Evolutionary conservation across 345 rosid species (phyloP).

Genomic region (Citrus sp.): DNA sequence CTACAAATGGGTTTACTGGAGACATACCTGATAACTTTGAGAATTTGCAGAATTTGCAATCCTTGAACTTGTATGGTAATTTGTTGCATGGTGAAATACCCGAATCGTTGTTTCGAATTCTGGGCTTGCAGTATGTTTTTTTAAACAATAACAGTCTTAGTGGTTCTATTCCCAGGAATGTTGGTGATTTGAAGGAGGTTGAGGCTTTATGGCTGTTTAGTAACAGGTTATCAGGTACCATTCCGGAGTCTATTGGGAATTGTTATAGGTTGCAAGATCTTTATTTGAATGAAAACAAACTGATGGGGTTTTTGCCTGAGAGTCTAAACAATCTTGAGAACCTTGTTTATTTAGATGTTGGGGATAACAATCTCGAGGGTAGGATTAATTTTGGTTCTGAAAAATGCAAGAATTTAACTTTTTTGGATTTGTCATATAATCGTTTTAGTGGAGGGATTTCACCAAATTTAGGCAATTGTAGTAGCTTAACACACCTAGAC

Average conservation of each 20-base stretch:
- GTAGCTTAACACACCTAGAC: conserved; percentile 39
- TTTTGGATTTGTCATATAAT: conserved; percentile 59
- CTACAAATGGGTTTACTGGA: conserved; percentile 54
- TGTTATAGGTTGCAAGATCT: conserved; percentile 47
- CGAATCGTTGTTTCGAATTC: conserved; percentile 43
- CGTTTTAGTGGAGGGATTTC: conserved; percentile 56
- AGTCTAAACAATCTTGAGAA: conserved; percentile 51
- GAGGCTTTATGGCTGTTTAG: conserved; percentile 28
- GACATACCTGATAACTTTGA: conserved; percentile 37
- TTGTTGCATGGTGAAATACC: conserved; percentile 58
- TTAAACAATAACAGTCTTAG: conserved; percentile 47
- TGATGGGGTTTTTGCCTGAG: conserved; percentile 56
- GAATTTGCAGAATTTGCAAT: conserved; percentile 31
- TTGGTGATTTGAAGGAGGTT: conserved; percentile 46
- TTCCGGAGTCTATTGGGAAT: conserved; percentile 65
- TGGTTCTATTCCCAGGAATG: conserved; percentile 61
- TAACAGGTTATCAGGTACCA: conserved; percentile 56
- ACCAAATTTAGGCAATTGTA: conserved; percentile 51
- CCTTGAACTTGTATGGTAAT: conserved; percentile 41
- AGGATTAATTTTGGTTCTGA: conserved; percentile 43
- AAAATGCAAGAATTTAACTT: conserved; percentile 41
- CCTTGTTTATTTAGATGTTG: conserved; percentile 41
- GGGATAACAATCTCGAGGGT: conserved; percentile 46
- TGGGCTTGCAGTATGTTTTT: conserved; percentile 28
- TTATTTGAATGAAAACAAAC: conserved; percentile 39